phyloP scores from a whole-genome alignment of 176 grass and related monocot genomes.

The Guadua angustifolia region DNA sequence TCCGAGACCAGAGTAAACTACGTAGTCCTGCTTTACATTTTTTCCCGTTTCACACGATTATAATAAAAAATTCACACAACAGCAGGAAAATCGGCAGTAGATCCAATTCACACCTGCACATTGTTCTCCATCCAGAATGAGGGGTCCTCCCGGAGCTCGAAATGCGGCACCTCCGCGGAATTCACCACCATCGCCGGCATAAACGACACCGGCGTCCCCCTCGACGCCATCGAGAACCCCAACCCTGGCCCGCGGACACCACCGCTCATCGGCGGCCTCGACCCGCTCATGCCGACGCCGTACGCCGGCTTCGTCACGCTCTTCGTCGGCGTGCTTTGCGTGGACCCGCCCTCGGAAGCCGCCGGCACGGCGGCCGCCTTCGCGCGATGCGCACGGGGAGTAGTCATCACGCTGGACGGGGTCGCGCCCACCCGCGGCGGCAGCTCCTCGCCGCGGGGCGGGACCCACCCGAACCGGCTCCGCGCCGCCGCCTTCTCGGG shows the following conservation, averaged over 20 bases:
- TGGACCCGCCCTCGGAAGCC: constrained; percentile 63
- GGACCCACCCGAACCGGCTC: constrained; percentile 74
- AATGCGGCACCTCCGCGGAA: constrained; percentile 66
- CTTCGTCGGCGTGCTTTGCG: constrained; percentile 80
- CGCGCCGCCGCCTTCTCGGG: constrained; percentile 68
- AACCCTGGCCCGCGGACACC: constrained; percentile 29
- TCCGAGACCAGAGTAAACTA: not conserved
- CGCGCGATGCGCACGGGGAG: constrained; percentile 58
- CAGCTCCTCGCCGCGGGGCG: constrained; percentile 43
- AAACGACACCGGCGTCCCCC: constrained; percentile 43
- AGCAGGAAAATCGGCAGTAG: not conserved
- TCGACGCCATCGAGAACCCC: constrained; percentile 32
- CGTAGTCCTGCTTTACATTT: not conserved
- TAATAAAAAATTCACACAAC: not conserved
- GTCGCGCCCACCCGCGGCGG: constrained; percentile 44
- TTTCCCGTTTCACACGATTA: not conserved
- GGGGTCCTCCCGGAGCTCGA: constrained; percentile 84
- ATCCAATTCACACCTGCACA: constrained; percentile 68
- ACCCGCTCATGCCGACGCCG: constrained; percentile 51
- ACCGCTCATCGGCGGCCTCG: constrained; percentile 52
- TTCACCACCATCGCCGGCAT: constrained; percentile 42
- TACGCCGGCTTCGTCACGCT: constrained; percentile 76
- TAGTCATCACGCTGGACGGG: constrained; percentile 28
- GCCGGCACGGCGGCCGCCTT: constrained; percentile 36
- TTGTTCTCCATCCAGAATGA: constrained; percentile 98